A percentile compares a stretch with the other conserved stretches of the same genome.
phyloP scores from a whole-genome alignment of 176 grass and related monocot genomes.

The Dendrocalamus sinicus region DNA sequence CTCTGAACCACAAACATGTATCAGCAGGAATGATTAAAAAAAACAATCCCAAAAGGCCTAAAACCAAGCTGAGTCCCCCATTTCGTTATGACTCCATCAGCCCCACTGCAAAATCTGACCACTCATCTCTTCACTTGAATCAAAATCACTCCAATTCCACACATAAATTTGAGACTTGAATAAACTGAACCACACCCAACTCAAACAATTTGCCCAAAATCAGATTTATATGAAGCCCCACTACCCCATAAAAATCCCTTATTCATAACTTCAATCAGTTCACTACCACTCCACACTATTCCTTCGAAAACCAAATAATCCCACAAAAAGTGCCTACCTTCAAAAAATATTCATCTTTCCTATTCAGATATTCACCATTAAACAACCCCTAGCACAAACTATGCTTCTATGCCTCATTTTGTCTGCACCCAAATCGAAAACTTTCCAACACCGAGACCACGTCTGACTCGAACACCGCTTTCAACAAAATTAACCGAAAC shows the following conservation, averaged over 20 bases:
- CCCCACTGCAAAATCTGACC: background rate
- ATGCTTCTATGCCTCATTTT: background rate
- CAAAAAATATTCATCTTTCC: background rate
- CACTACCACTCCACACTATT: background rate
- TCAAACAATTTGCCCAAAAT: background rate
- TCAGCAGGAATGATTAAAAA: background rate
- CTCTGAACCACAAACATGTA: background rate
- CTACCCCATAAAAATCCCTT: background rate
- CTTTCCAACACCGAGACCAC: background rate
- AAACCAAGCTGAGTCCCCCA: background rate
- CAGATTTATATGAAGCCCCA: background rate
- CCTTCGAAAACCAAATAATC: conserved; percentile 11
- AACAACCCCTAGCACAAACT: background rate
- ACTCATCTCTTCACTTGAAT: background rate
- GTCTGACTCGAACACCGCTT: background rate
- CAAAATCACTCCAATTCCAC: background rate
- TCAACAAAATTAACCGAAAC: background rate
- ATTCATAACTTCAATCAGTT: background rate
- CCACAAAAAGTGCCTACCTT: background rate
- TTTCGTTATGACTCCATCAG: background rate
- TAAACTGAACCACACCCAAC: background rate
- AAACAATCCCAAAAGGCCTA: background rate
- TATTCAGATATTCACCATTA: background rate
- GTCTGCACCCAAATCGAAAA: conserved; percentile 9
- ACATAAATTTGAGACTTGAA: background rate